Evolutionary conservation across 2,329 filamentous ascomycete genomes (phyloP), one percentile per base, ranked within the genome.

Genomic region (Neofusicoccum laricinum): DNA sequence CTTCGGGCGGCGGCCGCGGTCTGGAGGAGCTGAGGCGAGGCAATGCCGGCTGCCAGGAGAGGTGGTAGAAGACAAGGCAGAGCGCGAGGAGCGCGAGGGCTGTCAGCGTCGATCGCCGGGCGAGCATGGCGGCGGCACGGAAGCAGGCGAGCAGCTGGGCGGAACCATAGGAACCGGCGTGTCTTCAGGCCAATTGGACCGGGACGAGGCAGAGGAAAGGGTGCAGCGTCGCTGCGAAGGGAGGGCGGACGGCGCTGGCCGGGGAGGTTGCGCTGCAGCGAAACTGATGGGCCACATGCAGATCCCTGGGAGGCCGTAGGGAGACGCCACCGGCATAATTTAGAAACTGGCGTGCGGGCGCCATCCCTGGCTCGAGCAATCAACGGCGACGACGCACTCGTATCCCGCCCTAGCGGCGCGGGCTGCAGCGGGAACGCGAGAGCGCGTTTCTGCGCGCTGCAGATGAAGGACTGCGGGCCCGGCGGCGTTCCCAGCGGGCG

Each of bases 221-320:
- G 66, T 3, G 66, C 63, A 2, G 50, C 67, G 45, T 57, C 65
- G 15, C 59, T 57, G 30, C 66, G 67, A 8, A 57, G 66, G 36
- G 11, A 61, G 68, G 19, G 65, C 65, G 21, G 65, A 64, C 4
- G 68, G 67, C 25, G 63, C 63, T 40, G 67, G 68, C 46, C 67
- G 67, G 12, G 53, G 51, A 15, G 45, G 21, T 48, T 30, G 45
- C 12, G 21, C 12, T 10, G 51, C 51, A 41, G 51, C 19, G 15
- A 34, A 36, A 21, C 38, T 17, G 38, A 30, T 41, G 51, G 51
- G 36, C 21, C 53, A 21, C 53, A 58, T 58, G 53, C 53, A 58
- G 53, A 58, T 58, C 53, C 38, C 38, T 36, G 53, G 53, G 53
- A 19, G 53, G 53, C 38, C 53, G 53, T 58, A 49, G 46, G 46